Evolutionary conservation across 352 stramenopile genomes (phyloP).

Genomic region (Globisporangium sylvaticum): DNA sequence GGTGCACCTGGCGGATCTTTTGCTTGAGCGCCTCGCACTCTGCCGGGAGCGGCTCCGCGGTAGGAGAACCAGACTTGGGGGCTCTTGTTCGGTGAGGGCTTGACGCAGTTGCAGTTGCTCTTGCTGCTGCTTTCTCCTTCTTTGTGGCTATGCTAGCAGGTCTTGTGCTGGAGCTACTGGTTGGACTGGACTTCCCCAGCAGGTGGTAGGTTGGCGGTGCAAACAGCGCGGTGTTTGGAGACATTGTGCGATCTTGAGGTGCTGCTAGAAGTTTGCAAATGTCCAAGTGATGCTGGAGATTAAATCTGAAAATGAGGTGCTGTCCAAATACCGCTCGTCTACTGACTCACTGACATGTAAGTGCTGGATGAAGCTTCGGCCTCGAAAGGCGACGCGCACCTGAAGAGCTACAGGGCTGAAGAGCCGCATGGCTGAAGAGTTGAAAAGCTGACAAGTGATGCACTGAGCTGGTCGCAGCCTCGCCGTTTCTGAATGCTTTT

Average conservation of each 20-base stretch:
- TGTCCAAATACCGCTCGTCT: neutral
- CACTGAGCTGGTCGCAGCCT: no score
- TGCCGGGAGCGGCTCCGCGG: conserved; percentile 26
- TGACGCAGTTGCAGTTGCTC: neutral
- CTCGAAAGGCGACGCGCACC: no score
- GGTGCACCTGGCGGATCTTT: conserved; percentile 42
- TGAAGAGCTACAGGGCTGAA: no score
- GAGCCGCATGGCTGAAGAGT: no score
- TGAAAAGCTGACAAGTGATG: no score
- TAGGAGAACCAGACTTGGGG: neutral
- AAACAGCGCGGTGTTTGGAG: neutral
- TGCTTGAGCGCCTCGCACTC: conserved; percentile 55
- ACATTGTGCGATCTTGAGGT: neutral
- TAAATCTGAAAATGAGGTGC: neutral
- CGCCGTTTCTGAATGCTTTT: no score
- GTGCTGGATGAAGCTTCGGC: no score
- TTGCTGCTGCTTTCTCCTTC: neutral
- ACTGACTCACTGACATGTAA: neutral
- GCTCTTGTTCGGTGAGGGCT: no score
- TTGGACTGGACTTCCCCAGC: neutral
- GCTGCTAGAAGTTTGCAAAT: no score
- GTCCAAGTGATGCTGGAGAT: neutral
- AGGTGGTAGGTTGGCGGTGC: neutral
- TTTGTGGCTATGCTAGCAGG: neutral
- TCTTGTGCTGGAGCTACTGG: neutral